Evolutionary conservation across 257 asterid genomes (phyloP).

Genomic region (Osmanthus fragrans): DNA sequence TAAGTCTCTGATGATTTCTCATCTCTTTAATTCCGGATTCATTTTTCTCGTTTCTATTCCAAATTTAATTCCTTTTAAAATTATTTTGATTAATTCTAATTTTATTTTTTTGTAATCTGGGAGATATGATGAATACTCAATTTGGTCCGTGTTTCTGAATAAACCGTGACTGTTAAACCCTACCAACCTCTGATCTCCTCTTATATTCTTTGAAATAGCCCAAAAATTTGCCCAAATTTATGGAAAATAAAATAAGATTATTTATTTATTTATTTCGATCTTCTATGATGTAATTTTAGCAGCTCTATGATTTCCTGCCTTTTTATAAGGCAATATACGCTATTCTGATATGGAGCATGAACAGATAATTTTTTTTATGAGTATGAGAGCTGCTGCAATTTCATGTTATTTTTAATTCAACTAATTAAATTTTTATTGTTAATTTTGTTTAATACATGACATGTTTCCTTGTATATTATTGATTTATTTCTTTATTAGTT

Average conservation of each 20-base stretch:
- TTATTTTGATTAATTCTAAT: neutral
- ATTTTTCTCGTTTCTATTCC: neutral
- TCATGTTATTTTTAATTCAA: neutral
- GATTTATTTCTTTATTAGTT: no score
- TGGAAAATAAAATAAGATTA: neutral
- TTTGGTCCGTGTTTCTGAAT: constrained; percentile 88
- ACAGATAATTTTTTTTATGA: constrained; percentile 14
- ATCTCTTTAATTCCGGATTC: neutral
- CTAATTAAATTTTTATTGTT: neutral
- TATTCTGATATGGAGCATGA: constrained; percentile 44
- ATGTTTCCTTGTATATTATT: no score
- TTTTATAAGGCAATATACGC: constrained; percentile 54
- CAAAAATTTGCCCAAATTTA: neutral
- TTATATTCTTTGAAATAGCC: neutral
- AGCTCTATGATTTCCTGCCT: constrained; percentile 51
- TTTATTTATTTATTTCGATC: neutral
- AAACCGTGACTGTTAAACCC: constrained; percentile 44
- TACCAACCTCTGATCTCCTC: constrained; percentile 69
- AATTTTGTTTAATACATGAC: no score
- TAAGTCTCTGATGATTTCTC: constrained; percentile 81
- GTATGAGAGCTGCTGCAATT: constrained; percentile 37
- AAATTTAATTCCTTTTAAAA: neutral
- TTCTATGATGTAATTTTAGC: neutral
- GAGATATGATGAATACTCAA: constrained; percentile 50
- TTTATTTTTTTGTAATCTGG: neutral